These are phyloP conservation scores for Novymonas esmeraldas DNA, from an alignment of 208 protist species.

Conservation along the genomic window DNA sequence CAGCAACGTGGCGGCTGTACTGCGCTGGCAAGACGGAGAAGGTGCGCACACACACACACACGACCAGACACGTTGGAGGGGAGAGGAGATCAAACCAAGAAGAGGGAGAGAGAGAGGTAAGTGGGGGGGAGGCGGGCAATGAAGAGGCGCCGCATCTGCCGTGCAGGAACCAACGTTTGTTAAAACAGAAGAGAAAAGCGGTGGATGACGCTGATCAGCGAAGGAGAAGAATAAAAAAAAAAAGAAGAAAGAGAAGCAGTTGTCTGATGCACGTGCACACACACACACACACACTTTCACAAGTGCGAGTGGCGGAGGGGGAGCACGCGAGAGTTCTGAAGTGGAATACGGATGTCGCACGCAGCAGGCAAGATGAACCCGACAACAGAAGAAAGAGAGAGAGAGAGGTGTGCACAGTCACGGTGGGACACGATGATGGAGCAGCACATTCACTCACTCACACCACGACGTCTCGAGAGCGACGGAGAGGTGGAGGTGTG, in stretches of 20 bases:
- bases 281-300: background rate
- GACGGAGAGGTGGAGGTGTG: no score
- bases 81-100: background rate
- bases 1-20: no score
- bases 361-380: background rate
- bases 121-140: slow-evolving; percentile 5
- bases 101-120: background rate
- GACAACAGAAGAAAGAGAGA: no score
- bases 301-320: background rate
- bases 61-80: background rate
- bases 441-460: no score
- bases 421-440: no score
- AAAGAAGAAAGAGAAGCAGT: background rate
- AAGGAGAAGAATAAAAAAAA: background rate
- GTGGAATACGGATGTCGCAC: background rate
- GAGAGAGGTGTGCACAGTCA: no score
- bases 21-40: no score
- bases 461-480: no score
- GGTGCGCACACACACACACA: background rate
- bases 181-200: background rate
- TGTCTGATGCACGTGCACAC: background rate
- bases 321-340: background rate
- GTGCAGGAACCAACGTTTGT: no score
- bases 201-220: no score
- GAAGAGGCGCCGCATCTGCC: background rate